Evolutionary conservation across 441 rosid species (phyloP).

Genomic region (Breynia disticha): DNA sequence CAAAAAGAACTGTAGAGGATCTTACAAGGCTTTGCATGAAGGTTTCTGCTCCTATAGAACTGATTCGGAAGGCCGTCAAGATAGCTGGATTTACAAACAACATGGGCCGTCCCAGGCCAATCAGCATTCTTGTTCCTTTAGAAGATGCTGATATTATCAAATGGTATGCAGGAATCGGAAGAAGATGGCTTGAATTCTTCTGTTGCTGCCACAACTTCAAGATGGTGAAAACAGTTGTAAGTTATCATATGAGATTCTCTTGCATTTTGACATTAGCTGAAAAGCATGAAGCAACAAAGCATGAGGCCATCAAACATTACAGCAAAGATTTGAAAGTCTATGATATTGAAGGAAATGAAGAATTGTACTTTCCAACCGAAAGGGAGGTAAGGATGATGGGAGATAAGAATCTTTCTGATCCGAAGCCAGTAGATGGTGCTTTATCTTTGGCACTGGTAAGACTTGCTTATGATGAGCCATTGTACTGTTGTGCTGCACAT

Average conservation of each 20-base stretch:
- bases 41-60: conserved; percentile 69
- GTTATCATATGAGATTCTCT: conserved; percentile 80
- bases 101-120: conserved; percentile 91
- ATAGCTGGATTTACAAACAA: conserved; percentile 74
- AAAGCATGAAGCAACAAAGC: conserved; percentile 85
- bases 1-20: conserved; percentile 56
- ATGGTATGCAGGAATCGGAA: conserved; percentile 89
- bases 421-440: conserved; percentile 72
- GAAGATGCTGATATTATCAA: conserved; percentile 84
- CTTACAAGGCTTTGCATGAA: conserved; percentile 67
- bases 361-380: conserved; percentile 59
- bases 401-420: conserved; percentile 64
- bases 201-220: conserved; percentile 85
- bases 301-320: conserved; percentile 66
- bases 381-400: conserved; percentile 90
- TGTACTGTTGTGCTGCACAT: conserved; percentile 50
- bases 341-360: conserved; percentile 40
- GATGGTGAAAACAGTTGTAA: conserved; percentile 64
- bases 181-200: conserved; percentile 85
- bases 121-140: conserved; percentile 45
- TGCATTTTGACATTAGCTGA: conserved; percentile 81
- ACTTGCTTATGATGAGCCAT: conserved; percentile 56
- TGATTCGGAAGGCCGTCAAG: conserved; percentile 66
- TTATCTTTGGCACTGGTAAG: conserved; percentile 56
- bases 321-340: conserved; percentile 59